phyloP scores from a whole-genome alignment of 2,329 filamentous ascomycete species.

The Diplodia mutila region DNA sequence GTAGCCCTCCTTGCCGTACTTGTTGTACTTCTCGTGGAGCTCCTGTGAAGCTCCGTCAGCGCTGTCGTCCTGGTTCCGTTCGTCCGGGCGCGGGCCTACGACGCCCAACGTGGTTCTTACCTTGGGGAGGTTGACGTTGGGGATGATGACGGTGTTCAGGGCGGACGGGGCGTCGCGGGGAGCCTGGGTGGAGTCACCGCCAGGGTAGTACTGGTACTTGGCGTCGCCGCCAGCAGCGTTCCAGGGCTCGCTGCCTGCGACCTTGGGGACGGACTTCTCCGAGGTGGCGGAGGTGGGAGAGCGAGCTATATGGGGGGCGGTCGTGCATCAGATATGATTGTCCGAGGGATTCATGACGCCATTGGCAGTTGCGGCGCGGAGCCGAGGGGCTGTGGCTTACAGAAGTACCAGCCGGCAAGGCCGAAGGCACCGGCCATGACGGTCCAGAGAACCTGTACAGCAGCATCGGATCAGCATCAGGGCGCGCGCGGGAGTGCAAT shows the following conservation, averaged over 20 bases:
- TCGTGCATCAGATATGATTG: not conserved
- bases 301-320: conserved; percentile 61
- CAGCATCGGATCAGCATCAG: not conserved
- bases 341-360: conserved; percentile 5
- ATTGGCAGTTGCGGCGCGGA: conserved; percentile 3
- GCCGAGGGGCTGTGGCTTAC: conserved; percentile 51
- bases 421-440: conserved; percentile 89
- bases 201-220: conserved; percentile 72
- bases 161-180: conserved; percentile 93
- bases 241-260: conserved; percentile 86
- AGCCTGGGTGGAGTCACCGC: conserved; percentile 74
- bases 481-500: conserved; percentile 28
- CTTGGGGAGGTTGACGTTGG: conserved; percentile 90
- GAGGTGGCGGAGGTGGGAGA: conserved; percentile 84
- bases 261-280: conserved; percentile 75
- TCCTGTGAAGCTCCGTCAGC: conserved; percentile 56
- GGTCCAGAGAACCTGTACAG: conserved; percentile 76
- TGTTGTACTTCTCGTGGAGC: conserved; percentile 98
- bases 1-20: conserved; percentile 98
- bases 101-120: conserved; percentile 27
- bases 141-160: conserved; percentile 91
- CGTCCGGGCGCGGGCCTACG: not conserved
- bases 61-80: not conserved
- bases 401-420: conserved; percentile 88
- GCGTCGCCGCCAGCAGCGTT: conserved; percentile 62